Percentiles rank a stretch among this genome's conserved stretches.
These are phyloP conservation scores for Cicer arietinum DNA, from an alignment of 306 rosid species.

Conservation along the genomic window DNA sequence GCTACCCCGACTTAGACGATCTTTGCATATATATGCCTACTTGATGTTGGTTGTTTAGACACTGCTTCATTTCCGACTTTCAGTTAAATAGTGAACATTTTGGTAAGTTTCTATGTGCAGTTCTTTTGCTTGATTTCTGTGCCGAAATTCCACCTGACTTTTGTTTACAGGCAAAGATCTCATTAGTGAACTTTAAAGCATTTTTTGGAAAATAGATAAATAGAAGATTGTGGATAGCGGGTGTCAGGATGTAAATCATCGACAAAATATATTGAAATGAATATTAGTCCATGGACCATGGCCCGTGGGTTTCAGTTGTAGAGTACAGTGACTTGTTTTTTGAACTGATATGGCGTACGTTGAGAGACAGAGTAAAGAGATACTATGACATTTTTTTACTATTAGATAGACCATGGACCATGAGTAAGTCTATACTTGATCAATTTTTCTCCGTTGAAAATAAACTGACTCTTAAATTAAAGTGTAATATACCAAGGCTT, in stretches of 20 bases:
- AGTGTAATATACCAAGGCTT: too few relatives aligned
- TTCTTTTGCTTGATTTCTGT: constrained; percentile 36
- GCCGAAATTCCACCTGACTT: constrained; percentile 4
- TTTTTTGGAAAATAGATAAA: constrained; percentile 8
- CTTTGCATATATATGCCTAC: constrained; percentile 58
- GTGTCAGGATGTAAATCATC: background rate
- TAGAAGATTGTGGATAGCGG: constrained; percentile 29
- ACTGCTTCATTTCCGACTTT: constrained; percentile 11
- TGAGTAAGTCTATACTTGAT: background rate
- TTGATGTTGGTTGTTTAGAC: constrained; percentile 43
- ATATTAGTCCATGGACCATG: background rate
- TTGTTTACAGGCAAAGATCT: constrained; percentile 16
- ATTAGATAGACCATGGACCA: background rate
- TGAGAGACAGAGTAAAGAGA: background rate
- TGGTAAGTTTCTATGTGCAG: constrained; percentile 26
- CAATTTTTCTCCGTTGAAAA: too few relatives aligned
- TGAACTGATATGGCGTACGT: background rate
- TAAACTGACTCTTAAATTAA: too few relatives aligned
- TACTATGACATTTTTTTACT: background rate
- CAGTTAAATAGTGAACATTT: constrained; percentile 8
- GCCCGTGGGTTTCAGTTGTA: background rate
- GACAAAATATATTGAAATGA: background rate
- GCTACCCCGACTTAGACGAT: constrained; percentile 69
- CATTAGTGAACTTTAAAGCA: constrained; percentile 7
- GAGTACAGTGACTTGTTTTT: background rate